Evolutionary conservation across 345 rosid species (phyloP).

Genomic region (Brassica cretica): DNA sequence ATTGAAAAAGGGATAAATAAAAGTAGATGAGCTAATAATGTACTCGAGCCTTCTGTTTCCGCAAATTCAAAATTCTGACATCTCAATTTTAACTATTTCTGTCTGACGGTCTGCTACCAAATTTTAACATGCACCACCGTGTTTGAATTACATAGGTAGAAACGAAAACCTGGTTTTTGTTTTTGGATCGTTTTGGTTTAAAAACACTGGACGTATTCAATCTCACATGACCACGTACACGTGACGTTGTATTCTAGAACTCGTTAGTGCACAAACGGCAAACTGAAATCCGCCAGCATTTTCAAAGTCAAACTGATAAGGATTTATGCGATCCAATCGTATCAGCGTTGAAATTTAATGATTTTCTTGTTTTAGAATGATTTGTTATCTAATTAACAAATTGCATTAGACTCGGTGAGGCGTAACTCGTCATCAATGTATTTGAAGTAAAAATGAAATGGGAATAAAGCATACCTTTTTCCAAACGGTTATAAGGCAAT

Average conservation of each 20-base stretch:
- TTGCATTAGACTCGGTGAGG: neutral
- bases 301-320: slow-evolving; percentile 26
- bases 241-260: slow-evolving; percentile 4
- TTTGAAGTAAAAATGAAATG: neutral
- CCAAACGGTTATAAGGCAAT: neutral
- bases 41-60: neutral
- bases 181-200: neutral
- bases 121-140: neutral
- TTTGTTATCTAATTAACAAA: neutral
- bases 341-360: neutral
- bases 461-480: neutral
- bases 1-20: neutral
- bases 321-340: slow-evolving; percentile 5
- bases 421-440: neutral
- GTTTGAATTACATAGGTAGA: neutral
- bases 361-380: neutral
- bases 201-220: neutral
- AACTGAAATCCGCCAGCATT: neutral
- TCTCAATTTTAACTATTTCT: neutral
- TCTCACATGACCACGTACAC: slow-evolving; percentile 14
- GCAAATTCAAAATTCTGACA: neutral
- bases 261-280: neutral
- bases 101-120: neutral
- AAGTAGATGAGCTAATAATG: neutral
- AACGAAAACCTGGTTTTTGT: neutral